Conservation (phyloP, 2,329 filamentous ascomycete genomes). For the Alternaria sp. region DNA sequence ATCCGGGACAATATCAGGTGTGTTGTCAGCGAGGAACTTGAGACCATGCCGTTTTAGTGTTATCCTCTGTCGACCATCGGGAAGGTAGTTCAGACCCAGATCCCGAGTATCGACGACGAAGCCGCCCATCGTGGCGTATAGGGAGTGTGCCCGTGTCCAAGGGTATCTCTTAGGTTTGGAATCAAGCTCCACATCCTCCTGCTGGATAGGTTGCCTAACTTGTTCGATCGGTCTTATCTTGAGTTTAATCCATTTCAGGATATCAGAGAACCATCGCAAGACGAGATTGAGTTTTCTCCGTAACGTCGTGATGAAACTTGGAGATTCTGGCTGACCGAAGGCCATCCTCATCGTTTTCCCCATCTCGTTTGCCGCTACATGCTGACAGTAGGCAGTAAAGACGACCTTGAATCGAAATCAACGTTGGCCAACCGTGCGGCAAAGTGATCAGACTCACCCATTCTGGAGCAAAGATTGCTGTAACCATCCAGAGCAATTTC, state of each 20-base stretch:
- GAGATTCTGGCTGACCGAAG: neutral
- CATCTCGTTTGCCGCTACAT: fast-evolving
- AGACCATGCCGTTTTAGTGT: neutral
- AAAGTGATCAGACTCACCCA: too few species aligned
- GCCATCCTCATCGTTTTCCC: neutral
- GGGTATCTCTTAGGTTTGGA: neutral
- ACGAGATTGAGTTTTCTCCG: too few species aligned
- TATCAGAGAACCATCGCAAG: too few species aligned
- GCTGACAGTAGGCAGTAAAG: neutral
- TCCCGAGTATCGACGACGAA: neutral
- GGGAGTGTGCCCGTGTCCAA: neutral
- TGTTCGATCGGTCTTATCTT: too few species aligned
- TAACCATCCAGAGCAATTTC: neutral
- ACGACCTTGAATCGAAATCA: neutral
- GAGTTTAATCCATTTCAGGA: too few species aligned
- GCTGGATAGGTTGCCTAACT: too few species aligned
- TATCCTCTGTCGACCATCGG: neutral
- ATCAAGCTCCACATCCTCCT: neutral
- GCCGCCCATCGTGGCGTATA: neutral
- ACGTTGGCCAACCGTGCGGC: fast-evolving
- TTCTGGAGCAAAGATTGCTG: neutral
- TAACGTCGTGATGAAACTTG: neutral
- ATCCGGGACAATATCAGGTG: fast-evolving
- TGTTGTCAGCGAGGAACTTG: fast-evolving
- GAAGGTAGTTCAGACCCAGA: neutral